Evolutionary conservation across 352 stramenopile genomes (phyloP).

Genomic region (Phytophthora hibernalis): DNA sequence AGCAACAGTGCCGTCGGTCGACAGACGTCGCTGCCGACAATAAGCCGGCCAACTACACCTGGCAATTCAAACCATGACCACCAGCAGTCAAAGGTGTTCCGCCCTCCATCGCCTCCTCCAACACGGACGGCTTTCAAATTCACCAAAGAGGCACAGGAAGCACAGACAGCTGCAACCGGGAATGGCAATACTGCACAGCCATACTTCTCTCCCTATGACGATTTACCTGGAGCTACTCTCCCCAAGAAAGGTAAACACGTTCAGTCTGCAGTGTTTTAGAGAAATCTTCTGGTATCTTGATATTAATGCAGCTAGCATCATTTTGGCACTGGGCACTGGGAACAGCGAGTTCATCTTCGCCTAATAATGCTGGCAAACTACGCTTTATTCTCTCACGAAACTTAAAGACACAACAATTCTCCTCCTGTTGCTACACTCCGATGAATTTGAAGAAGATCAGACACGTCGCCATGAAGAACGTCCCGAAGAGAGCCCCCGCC

Average conservation of each 20-base stretch:
- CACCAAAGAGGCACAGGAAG: constrained; percentile 66
- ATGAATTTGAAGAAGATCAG: constrained; percentile 89
- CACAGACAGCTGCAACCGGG: constrained; percentile 19
- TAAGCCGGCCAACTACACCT: constrained; percentile 31
- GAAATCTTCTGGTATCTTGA: not conserved
- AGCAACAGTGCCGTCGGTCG: constrained; percentile 51
- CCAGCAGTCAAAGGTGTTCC: constrained; percentile 57
- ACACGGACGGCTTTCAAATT: constrained; percentile 80
- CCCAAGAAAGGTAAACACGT: constrained; percentile 60
- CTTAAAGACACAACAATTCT: not conserved
- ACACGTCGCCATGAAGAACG: constrained; percentile 88
- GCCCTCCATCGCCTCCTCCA: constrained; percentile 64
- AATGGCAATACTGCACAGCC: constrained; percentile 43
- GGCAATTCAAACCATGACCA: constrained; percentile 11
- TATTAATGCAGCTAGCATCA: not conserved
- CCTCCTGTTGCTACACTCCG: constrained; percentile 36
- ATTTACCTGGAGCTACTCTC: constrained; percentile 45
- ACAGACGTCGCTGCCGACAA: constrained; percentile 53
- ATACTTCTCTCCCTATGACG: constrained; percentile 80
- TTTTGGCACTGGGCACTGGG: not conserved
- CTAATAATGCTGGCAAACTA: not conserved
- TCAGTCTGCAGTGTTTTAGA: constrained; percentile 43
- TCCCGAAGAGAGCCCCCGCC: constrained; percentile 79
- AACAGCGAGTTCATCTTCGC: too few species aligned
- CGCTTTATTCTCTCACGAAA: not conserved